Evolutionary conservation across 2,329 filamentous ascomycete species (phyloP), one percentile per base, ranked within the genome.

Genomic region (Dendrostoma leiphaemia): DNA sequence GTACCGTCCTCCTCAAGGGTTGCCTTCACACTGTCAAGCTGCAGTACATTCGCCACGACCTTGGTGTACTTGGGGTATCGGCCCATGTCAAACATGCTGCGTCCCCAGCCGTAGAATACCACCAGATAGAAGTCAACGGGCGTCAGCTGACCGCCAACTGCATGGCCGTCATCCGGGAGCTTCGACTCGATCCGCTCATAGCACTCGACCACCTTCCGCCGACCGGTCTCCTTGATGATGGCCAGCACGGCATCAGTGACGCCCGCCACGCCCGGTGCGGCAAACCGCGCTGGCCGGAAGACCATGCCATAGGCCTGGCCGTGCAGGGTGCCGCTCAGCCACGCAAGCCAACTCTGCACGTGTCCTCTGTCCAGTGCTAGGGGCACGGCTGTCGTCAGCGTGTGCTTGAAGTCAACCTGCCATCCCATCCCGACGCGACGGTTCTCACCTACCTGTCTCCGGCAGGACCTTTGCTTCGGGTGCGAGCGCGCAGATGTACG

Each of bases 251-350:
- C 59, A 6, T 64, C 58, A 15, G 52, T 47, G 2, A 48, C 52
- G 6, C 60, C 58, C 35, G 62, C 56, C 1, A 54, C 62, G 7
- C 53, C 59, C n/a, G 12, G 7, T 7, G 44, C 44, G 19, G 56
- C 52, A 4, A 66, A 72, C 1, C 69, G 59, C 1, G 28, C 38
- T 0, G 69, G 68, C 8, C 63, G 60, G 6, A 61, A 52, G 2
- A 59, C 47, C 29, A 63, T 63, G 6, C 53, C 65, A 21, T 63
- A 70, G 0, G 63, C 70, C 10, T 59, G 13, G 4, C 59, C 57
- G 34, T 73, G 70, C 3, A 71, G 47, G 1, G 65, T 66, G 0
- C 65, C 67, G 2, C 67, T 67, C 1, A 73, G 55, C 60, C 64
- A 72, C 2, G 55, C 57, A 15, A 68, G 34, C 71, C 71, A 73